Percentiles rank a stretch among this genome's conserved stretches.
Evolutionary conservation across 2,329 filamentous ascomycete species (phyloP).

Genomic region (Fusarium nanum): DNA sequence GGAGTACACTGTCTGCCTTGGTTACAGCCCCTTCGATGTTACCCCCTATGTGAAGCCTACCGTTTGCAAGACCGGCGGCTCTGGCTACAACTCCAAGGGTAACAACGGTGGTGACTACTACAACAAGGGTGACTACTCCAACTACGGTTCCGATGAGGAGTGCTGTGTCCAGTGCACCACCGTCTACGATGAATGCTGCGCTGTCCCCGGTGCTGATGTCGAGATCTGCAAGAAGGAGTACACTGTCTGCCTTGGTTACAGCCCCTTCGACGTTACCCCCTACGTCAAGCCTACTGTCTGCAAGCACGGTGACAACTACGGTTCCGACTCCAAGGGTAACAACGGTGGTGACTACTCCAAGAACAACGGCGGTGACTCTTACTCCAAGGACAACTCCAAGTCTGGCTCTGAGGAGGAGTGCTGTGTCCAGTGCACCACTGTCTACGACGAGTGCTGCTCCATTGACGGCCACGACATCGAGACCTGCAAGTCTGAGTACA

Average conservation of each 20-base stretch:
- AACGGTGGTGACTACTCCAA: background rate
- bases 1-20: constrained; percentile 25
- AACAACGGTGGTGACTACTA: background rate
- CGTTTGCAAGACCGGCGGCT: constrained; percentile 30
- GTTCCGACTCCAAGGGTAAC: background rate
- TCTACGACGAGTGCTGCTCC: constrained; percentile 31
- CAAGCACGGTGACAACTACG: constrained; percentile 12
- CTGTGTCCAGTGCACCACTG: constrained; percentile 28
- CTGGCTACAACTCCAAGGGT: background rate
- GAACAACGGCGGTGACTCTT: background rate
- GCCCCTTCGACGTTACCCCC: constrained; percentile 13
- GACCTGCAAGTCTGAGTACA: constrained; percentile 27
- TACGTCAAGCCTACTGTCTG: constrained; percentile 27
- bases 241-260: constrained; percentile 28
- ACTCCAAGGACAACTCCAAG: background rate
- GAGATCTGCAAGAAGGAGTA: constrained; percentile 22
- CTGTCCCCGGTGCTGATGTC: background rate
- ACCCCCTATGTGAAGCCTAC: constrained; percentile 30
- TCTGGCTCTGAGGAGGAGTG: constrained; percentile 27
- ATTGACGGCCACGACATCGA: constrained; percentile 18
- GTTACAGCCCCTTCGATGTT: constrained; percentile 27
- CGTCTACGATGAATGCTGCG: constrained; percentile 29
- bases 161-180: constrained; percentile 30
- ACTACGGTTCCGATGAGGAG: constrained; percentile 10
- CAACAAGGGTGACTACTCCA: constrained; percentile 1